Evolutionary conservation across 2,329 filamentous ascomycete species (phyloP), one percentile per base, ranked within the genome.

Genomic region (Colletotrichum caudatum): DNA sequence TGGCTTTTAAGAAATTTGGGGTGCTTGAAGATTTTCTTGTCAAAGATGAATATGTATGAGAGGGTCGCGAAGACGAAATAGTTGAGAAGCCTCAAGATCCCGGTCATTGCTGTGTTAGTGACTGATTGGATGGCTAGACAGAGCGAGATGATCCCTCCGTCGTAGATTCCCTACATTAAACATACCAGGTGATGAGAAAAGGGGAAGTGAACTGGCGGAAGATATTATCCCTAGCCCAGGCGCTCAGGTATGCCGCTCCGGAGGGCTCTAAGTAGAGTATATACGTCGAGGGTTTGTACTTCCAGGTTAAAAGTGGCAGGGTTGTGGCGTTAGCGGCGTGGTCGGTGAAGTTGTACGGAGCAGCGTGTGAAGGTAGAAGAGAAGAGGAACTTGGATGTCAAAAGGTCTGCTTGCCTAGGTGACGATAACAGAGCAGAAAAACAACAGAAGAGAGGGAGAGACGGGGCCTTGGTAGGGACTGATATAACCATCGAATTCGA

Each of bases 1-100:
- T 98, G 95, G 83, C 97, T 95, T 84, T 96, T 97, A 78, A 98
- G 91, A 82, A 95, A 98, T 79, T 96, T 96, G 59, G 95, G 95
- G 81, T 98, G 95, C 64, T 94, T 86, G 82, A 95, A 90, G 56
- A 93, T 96, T 53, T 90, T 88, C 82, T 98, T 96, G 83, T 98
- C 95, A 84, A 97, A 98, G 79, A 98, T 87, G 83, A 97, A 92
- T 78, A 92, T 77, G 83, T 97, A 98, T 20, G 94, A 97, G 23
- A 97, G 86, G 7, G 91, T 87, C 5, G 95, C 93, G 79, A 94
- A 94, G 74, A 93, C 77, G 81, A 95, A 97, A 87, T 98, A 98
- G 67, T 96, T 86, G 58, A 94, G 75, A 44, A 95, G 82, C 66
- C 95, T 95, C 77, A 97, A 97, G 76, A 97, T 81, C 92, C 95